Conservation (phyloP, 2,329 filamentous ascomycete species). For the Diaporthe humulicola region DNA sequence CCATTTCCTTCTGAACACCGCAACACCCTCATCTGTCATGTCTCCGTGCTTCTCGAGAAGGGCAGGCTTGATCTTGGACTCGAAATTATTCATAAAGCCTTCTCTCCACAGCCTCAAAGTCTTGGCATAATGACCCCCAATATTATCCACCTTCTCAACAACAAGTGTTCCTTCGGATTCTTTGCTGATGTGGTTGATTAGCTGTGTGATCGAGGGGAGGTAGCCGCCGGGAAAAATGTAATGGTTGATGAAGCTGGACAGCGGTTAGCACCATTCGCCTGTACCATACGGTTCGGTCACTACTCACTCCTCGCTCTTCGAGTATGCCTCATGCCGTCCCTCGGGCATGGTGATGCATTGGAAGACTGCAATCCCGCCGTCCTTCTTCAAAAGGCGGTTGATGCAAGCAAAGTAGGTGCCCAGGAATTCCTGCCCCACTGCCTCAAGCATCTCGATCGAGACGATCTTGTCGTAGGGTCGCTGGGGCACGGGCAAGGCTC, state of each 20-base stretch:
- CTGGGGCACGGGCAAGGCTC: constrained; percentile 67
- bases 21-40: constrained; percentile 73
- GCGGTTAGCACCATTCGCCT: constrained; percentile 34
- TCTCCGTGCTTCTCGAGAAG: constrained; percentile 68
- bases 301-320: constrained; percentile 72
- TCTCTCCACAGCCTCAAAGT: constrained; percentile 78
- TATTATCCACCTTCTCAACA: constrained; percentile 77
- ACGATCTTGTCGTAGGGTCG: constrained; percentile 77
- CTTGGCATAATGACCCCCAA: constrained; percentile 80
- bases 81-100: constrained; percentile 74
- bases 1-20: constrained; percentile 80
- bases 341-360: constrained; percentile 86
- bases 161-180: constrained; percentile 74
- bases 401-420: constrained; percentile 76
- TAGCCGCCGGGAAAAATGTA: constrained; percentile 87
- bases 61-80: constrained; percentile 70
- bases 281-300: background rate
- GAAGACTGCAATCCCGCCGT: constrained; percentile 77
- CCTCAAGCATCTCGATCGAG: constrained; percentile 84
- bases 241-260: constrained; percentile 74
- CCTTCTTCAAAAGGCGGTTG: constrained; percentile 72
- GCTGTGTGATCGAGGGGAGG: constrained; percentile 69
- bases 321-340: constrained; percentile 74
- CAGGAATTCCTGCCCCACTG: constrained; percentile 77
- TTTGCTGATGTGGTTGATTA: constrained; percentile 70